These are phyloP conservation scores for Neotropicomus parvogracilis DNA, from an alignment of 1,284 basidiomycete genomes.

Conservation along the genomic window DNA sequence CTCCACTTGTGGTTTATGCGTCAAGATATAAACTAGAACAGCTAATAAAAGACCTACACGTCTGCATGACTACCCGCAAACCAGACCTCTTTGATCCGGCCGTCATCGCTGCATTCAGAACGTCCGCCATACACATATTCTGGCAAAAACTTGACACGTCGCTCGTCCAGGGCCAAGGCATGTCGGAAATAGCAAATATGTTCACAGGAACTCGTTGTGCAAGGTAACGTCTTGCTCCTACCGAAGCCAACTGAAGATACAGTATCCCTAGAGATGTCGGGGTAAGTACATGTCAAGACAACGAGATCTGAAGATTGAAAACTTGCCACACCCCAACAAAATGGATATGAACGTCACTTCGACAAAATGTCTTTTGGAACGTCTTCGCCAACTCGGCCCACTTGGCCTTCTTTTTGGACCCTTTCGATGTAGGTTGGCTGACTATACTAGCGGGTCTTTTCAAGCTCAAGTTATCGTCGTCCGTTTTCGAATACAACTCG, in stretches of 20 bases:
- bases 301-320: not conserved
- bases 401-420: conserved; percentile 10
- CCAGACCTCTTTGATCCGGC: conserved; percentile 36
- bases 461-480: conserved; percentile 14
- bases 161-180: conserved; percentile 38
- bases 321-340: conserved; percentile 39
- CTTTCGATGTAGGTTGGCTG: conserved; percentile 12
- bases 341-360: conserved; percentile 29
- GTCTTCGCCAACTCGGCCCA: conserved; percentile 18
- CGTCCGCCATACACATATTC: conserved; percentile 34
- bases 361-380: conserved; percentile 29
- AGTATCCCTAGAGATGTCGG: conserved; percentile 26
- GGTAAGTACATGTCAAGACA: not conserved
- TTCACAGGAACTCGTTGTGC: conserved; percentile 25
- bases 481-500: conserved; percentile 28
- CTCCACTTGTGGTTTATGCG: conserved; percentile 21
- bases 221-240: conserved; percentile 27
- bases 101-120: conserved; percentile 9
- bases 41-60: conserved; percentile 27
- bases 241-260: conserved; percentile 37
- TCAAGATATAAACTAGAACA: conserved; percentile 3
- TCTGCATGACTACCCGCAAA: conserved; percentile 36
- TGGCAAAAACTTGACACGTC: conserved; percentile 41
- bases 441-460: conserved; percentile 13
- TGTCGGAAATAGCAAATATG: conserved; percentile 34